A percentile compares a stretch with the other conserved stretches of the same genome.
phyloP scores from a whole-genome alignment of 2,329 filamentous ascomycete species.

The Pseudogymnoascus sp. region DNA sequence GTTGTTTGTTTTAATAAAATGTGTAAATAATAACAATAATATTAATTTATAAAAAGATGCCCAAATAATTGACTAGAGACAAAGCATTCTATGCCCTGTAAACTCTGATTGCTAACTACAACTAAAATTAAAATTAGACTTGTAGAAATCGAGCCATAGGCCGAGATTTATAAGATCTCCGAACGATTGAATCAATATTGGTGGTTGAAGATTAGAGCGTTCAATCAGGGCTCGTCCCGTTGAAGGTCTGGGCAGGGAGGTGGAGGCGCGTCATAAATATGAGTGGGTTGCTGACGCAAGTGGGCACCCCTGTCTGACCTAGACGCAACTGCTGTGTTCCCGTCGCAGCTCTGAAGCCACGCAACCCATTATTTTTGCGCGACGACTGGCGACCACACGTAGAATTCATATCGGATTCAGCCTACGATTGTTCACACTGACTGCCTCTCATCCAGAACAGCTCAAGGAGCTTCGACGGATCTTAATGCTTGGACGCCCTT shows the following conservation, averaged over 20 bases:
- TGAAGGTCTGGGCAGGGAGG: conserved; percentile 6
- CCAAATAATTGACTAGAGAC: background rate
- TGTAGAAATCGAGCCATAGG: background rate
- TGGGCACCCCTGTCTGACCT: conserved; percentile 5
- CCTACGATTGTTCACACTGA: background rate
- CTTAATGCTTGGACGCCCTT: conserved; percentile 29
- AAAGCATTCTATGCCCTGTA: background rate
- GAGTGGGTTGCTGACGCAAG: conserved; percentile 5
- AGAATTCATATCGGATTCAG: background rate
- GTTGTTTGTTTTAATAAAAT: background rate
- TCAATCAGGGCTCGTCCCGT: conserved; percentile 1
- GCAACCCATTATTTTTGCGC: conserved; percentile 6
- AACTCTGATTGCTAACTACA: background rate
- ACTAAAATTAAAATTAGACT: background rate
- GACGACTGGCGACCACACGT: background rate
- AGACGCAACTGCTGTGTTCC: background rate
- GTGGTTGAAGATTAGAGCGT: background rate
- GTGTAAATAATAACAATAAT: background rate
- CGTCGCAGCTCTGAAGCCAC: conserved; percentile 11
- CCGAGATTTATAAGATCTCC: background rate
- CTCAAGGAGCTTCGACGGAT: conserved; percentile 14
- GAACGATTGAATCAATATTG: background rate
- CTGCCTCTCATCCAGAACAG: conserved; percentile 1
- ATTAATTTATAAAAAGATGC: background rate
- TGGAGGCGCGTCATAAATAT: conserved; percentile 2